Evolutionary conservation across 352 stramenopile species (phyloP), one percentile per base, ranked within the genome.

Genomic region (Globisporangium perplexum): DNA sequence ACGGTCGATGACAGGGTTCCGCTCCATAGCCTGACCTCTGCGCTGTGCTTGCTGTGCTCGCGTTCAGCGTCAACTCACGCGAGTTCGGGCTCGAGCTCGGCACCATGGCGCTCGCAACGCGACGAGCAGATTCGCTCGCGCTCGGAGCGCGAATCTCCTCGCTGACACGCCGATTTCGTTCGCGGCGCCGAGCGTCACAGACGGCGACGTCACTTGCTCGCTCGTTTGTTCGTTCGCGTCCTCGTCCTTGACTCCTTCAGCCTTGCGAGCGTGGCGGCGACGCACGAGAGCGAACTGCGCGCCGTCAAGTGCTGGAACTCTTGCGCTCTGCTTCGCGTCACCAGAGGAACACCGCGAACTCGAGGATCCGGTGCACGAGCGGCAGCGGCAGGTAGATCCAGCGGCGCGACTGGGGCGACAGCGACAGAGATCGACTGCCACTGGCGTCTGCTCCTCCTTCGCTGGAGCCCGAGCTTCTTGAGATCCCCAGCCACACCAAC

Each of bases 321-420:
- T 36, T 15, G 15, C 3, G 15, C 3, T 15, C 8, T n/a, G 22
- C 20, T 45, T 45, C 43, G 0, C 6, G 30, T 79, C 60, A 88
- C 74, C 72, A 87, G 1, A 86, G 67, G 50, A 69, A 84, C 26
- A 84, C 53, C n/a, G 75, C 78, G 44, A 66, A 84, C 51, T 83
- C 70, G 41, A 86, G 52, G 54, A 88, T 79, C 50, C 71, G 75
- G 7, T 62, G 53, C 22, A 87, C 38, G 26, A 86, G 30, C 10
- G 67, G 72, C 33, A 50, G 62, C 3, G 74, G 48, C 20, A 89
- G 46, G 45, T 74, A 85, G 50, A 47, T 36, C 78, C 78, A 89
- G 46, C 28, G 39, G 22, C 4, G 8, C 6, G 39, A 24, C 11
- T 4, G 39, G 3, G 18, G 8, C n/a, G 39, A 23, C 18, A 24